A percentile compares a stretch with the other conserved stretches of the same genome.
These are phyloP conservation scores for Straminergon stramineum DNA, from an alignment of 225 moss, liverwort and hornwort species.

Conservation along the genomic window DNA sequence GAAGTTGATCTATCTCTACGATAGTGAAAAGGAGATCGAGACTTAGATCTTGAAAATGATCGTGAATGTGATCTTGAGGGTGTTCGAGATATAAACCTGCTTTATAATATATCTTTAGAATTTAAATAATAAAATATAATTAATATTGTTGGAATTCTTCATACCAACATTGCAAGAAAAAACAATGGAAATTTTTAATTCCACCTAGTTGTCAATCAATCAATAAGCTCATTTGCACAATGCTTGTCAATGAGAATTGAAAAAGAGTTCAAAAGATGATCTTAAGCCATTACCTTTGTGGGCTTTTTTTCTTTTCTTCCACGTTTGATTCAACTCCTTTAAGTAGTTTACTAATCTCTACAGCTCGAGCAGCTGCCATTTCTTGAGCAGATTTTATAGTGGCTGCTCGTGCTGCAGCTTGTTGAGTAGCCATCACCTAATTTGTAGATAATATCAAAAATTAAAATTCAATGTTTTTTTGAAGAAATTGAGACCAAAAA, in stretches of 20 bases:
- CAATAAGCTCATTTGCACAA: not conserved
- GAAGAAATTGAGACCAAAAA: not conserved
- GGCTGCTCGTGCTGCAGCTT: slow-evolving; percentile 81
- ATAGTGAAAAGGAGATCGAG: slow-evolving; percentile 51
- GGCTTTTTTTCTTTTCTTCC: slow-evolving; percentile 45
- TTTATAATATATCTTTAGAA: slow-evolving; percentile 11
- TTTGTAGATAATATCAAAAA: not conserved
- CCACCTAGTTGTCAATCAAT: not conserved
- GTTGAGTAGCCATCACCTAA: slow-evolving; percentile 85
- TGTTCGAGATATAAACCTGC: slow-evolving; percentile 61
- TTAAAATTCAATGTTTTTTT: not conserved
- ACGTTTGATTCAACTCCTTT: slow-evolving; percentile 55
- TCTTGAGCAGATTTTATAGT: slow-evolving; percentile 84
- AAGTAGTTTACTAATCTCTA: slow-evolving; percentile 73
- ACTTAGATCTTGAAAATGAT: slow-evolving; percentile 60
- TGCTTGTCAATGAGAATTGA: not conserved
- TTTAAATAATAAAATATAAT: not conserved
- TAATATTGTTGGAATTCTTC: no score
- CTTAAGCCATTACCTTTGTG: slow-evolving; percentile 3
- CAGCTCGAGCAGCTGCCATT: slow-evolving; percentile 80
- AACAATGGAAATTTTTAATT: not conserved
- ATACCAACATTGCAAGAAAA: not conserved
- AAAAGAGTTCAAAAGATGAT: not conserved
- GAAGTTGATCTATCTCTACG: slow-evolving; percentile 50
- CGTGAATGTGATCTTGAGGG: slow-evolving; percentile 36